Evolutionary conservation across 192 early-diverging fungal genomes (phyloP).

Genomic region (Jimgerdemannia flammicorona): DNA sequence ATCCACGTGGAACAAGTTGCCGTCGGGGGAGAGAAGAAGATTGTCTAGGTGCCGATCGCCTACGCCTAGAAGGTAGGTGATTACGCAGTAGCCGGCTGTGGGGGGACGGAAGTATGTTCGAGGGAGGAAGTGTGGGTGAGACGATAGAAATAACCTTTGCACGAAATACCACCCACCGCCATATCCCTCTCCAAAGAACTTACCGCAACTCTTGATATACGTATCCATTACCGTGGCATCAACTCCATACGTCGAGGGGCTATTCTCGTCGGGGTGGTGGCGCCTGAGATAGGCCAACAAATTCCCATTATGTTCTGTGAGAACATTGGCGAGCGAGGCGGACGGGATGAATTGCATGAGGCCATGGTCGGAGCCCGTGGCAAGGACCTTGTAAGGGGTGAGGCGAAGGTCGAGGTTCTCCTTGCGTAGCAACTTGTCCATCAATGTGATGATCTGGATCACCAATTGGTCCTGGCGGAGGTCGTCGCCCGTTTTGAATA

Average conservation of each 20-base stretch:
- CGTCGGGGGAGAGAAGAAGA: constrained; percentile 79
- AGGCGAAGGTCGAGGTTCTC: constrained; percentile 94
- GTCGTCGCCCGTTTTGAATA: constrained; percentile 99
- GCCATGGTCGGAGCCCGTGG: constrained; percentile 93
- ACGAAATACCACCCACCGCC: too few relatives aligned
- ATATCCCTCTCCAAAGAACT: constrained; percentile 1
- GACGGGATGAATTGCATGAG: constrained; percentile 95
- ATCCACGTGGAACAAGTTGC: constrained; percentile 95
- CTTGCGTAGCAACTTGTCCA: constrained; percentile 92
- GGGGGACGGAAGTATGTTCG: not conserved
- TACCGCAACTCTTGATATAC: constrained; percentile 93
- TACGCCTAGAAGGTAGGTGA: constrained; percentile 96
- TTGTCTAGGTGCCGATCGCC: constrained; percentile 99
- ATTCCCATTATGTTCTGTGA: constrained; percentile 83
- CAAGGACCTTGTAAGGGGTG: constrained; percentile 94
- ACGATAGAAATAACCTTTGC: not conserved
- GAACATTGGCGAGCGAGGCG: constrained; percentile 80
- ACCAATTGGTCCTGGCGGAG: constrained; percentile 86
- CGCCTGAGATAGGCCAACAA: constrained; percentile 76
- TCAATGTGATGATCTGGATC: constrained; percentile 95
- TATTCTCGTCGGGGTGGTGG: constrained; percentile 62
- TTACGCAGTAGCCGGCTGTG: constrained; percentile 92
- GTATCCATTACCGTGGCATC: constrained; percentile 84
- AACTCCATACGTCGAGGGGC: constrained; percentile 60
- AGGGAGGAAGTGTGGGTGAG: not conserved